Evolutionary conservation across 2,329 filamentous ascomycete genomes (phyloP), one percentile per base, ranked within the genome.

Genomic region (Scytalidium lignicola): DNA sequence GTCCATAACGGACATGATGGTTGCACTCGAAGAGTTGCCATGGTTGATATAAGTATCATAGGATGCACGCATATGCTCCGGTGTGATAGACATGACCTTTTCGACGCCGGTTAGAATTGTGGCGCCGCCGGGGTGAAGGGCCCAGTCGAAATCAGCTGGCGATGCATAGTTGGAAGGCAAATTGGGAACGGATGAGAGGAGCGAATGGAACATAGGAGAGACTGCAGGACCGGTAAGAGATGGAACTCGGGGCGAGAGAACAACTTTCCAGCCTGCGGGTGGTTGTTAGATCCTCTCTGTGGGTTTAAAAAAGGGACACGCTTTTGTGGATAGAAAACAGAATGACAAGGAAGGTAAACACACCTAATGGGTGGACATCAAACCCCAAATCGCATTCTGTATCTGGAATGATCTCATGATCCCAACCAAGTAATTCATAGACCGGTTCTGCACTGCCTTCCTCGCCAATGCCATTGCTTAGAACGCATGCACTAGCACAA

Each of bases 21-120:
- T 86, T 8, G 85, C 81, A 1, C 83, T 86, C 52, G 80, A 84
- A 32, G 78, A 82, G 65, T 88, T 89, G 1, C 85, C 85, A 57
- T 81, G 80, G 46, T 78, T 78, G 44, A 81, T 80, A 58, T 88
- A 88, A 17, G 81, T 79, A 53, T 85, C 79, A 60, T 85, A 85
- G 51, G 80, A 84, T n/a, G 83, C 83, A 43, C 82, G 74, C 70
- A 88, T 80, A 55, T 86, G 83, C 57, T 85, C 78, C 0, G 81
- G 67, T 0, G 72, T 73, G 43, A 88, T 74, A 5, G 67, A 63
- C 70, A 88, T 73, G 1, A 70, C 72, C 40, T 69, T 69, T 62
- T 86, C 79, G 1, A 84, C 80, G 0, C 82, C 82, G 0, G 80
- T 74, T 2, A 88, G 69, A 40, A 88, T 85, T 1, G 82, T 81